Conservation (phyloP, 1,139 yeast genomes). For the Blastobotrys illinoisensis region DNA sequence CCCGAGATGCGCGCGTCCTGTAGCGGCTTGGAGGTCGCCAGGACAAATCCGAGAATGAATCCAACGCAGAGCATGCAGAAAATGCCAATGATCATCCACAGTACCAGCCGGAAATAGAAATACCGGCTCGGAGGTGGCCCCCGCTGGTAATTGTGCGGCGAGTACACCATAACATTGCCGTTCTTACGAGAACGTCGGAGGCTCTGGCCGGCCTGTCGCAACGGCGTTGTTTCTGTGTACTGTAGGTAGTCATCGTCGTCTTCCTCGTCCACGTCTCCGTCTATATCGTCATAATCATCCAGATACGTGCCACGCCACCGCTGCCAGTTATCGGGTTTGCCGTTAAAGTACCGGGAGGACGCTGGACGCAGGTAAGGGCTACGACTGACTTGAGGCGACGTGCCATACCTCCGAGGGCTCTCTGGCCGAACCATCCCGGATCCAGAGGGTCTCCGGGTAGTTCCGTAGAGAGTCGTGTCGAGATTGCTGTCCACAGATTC, state of each 20-base stretch:
- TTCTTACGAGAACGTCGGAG: conserved; percentile 21
- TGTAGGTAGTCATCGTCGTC: conserved; percentile 28
- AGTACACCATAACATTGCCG: conserved; percentile 23
- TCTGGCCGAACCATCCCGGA: not conserved
- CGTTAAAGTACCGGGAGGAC: conserved; percentile 12
- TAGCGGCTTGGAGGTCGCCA: conserved; percentile 84
- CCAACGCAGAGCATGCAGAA: conserved; percentile 43
- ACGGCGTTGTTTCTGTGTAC: conserved; percentile 30
- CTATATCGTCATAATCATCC: conserved; percentile 27
- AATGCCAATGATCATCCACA: conserved; percentile 28
- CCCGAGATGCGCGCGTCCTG: conserved; percentile 56
- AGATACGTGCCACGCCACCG: conserved; percentile 16
- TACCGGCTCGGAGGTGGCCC: conserved; percentile 17
- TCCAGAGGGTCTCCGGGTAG: not conserved
- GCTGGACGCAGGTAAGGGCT: conserved; percentile 11
- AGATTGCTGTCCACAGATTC: not conserved
- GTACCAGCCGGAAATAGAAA: conserved; percentile 25
- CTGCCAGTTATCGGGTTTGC: conserved; percentile 1
- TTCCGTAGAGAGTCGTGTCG: not conserved
- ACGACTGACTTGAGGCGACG: not conserved
- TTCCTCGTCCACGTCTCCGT: conserved; percentile 22
- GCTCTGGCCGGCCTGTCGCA: conserved; percentile 21
- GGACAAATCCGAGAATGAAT: conserved; percentile 71
- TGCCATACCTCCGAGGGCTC: not conserved
- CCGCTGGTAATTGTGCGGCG: conserved; percentile 33